These are phyloP conservation scores for Dryadomyces quercivorus DNA, from an alignment of 2,329 filamentous ascomycete genomes.

Conservation along the genomic window DNA sequence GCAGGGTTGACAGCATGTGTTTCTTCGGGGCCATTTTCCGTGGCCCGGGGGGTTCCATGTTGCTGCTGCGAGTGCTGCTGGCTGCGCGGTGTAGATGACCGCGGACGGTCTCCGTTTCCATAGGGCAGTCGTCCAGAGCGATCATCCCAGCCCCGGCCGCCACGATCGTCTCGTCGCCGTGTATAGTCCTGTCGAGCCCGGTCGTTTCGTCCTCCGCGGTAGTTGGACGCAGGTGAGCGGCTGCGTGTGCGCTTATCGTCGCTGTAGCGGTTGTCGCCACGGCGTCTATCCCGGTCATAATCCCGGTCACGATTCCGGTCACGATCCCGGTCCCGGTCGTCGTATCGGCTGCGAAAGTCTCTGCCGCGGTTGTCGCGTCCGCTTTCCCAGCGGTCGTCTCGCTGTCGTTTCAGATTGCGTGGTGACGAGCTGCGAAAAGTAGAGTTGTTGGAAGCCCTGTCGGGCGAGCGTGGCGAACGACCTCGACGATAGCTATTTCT, in stretches of 20 bases:
- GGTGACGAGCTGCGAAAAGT: conserved; percentile 44
- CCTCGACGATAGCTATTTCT: conserved; percentile 47
- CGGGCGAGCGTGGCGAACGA: conserved; percentile 44
- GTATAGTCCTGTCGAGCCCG: background rate
- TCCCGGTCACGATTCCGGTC: conserved; percentile 39
- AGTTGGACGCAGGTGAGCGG: conserved; percentile 28
- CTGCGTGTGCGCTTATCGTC: conserved; percentile 44
- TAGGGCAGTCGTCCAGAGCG: conserved; percentile 11
- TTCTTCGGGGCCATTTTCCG: background rate
- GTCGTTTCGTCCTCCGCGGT: background rate
- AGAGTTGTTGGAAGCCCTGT: background rate
- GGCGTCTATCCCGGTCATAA: conserved; percentile 42
- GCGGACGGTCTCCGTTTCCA: background rate
- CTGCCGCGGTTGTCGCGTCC: background rate
- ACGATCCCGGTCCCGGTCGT: background rate
- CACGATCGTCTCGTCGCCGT: conserved; percentile 26
- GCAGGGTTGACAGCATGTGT: conserved; percentile 46
- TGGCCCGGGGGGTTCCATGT: background rate
- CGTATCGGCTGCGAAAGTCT: background rate
- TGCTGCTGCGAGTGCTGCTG: background rate
- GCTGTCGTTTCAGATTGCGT: conserved; percentile 53
- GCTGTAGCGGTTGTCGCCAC: background rate
- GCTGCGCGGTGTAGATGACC: too few relatives aligned
- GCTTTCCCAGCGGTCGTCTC: conserved; percentile 48
- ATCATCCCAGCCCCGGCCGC: conserved; percentile 14